Evolutionary conservation across 257 asterid species (phyloP).

Genomic region (Paraleonurus japonicus): DNA sequence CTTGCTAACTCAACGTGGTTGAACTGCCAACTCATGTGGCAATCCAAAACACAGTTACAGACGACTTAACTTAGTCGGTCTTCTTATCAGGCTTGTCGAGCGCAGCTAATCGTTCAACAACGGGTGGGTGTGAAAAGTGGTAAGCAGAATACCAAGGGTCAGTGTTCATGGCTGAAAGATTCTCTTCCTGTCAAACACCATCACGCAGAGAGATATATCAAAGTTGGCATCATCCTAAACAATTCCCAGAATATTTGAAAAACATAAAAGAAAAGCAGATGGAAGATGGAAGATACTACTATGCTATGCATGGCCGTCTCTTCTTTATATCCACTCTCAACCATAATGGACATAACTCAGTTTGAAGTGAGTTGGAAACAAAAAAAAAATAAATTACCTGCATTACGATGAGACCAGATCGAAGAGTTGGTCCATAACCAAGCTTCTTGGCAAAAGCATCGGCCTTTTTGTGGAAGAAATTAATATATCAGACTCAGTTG

Average conservation of each 20-base stretch:
- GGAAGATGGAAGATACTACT: background rate
- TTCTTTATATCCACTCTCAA: background rate
- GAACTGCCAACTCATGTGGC: slow-evolving; percentile 1
- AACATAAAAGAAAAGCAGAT: background rate
- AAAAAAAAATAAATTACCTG: slow-evolving; percentile 55
- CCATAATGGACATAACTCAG: background rate
- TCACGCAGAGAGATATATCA: background rate
- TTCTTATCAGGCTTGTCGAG: slow-evolving; percentile 74
- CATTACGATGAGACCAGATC: slow-evolving; percentile 89
- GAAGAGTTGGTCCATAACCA: slow-evolving; percentile 75
- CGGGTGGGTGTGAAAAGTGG: slow-evolving; percentile 96
- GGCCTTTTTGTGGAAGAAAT: slow-evolving; percentile 56
- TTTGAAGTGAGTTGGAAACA: slow-evolving; percentile 6
- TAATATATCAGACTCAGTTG: slow-evolving; percentile 15
- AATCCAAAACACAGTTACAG: slow-evolving; percentile 20
- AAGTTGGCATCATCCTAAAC: background rate
- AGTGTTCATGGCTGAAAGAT: slow-evolving; percentile 84
- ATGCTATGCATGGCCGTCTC: too few relatives aligned
- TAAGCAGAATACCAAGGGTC: slow-evolving; percentile 98
- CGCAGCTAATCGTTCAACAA: slow-evolving; percentile 89
- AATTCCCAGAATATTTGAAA: background rate
- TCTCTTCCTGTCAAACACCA: slow-evolving; percentile 68
- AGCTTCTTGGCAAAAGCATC: slow-evolving; percentile 95
- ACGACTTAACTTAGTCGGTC: slow-evolving; percentile 46
- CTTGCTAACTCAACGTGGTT: background rate